Base-by-base conservation (phyloP, 257 asterid species). In the Vinca minor region DNA sequence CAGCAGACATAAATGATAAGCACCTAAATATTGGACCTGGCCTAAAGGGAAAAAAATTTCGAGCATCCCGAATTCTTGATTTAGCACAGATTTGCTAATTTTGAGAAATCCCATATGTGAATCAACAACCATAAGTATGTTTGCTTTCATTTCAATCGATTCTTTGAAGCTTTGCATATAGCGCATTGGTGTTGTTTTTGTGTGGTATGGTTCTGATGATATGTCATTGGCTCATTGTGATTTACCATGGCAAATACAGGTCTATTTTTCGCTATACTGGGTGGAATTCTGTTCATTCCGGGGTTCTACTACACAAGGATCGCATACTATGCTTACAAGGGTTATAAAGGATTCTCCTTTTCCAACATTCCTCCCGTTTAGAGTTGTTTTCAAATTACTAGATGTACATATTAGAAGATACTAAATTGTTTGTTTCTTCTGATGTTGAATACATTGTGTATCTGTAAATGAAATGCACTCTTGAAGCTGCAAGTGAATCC, bases 281-380 rank as follows among this genome's bases (percentile, higher is more conserved):
- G 98, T 54, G 96, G 86, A 54, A 70, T 91, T 58, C 71, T 91
- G 61, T 88, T 91, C 77, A 83, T 91, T 63, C 98, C 98, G 18
- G 98, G 98, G 57, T 91, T 88, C 82, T 91, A 91, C 71, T 86
- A 91, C 69, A 86, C 96, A 4, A 73, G 98, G 75, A 86, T 91
- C 46, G 96, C 98, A 10, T 91, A 91, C 84, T 86, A 88, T 69
- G 98, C 98, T 1, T 91, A 91, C 84, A 91, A 88, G 83, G 98
- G 98, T 13, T 91, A 91, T 81, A 86, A 83, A 77, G 96, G 95
- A 56, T 91, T 91, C 94, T 86, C 96, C 42, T 88, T 91, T 63
- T 73, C 98, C 80, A 85, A 85, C 79, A 91, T 88, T 50, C 96
- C 98, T 65, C 72, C 92, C 2, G 96, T 91, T 52, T 88, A 85